Conservation (phyloP, 306 rosid genomes). For the Hippophae gyantsensis region DNA sequence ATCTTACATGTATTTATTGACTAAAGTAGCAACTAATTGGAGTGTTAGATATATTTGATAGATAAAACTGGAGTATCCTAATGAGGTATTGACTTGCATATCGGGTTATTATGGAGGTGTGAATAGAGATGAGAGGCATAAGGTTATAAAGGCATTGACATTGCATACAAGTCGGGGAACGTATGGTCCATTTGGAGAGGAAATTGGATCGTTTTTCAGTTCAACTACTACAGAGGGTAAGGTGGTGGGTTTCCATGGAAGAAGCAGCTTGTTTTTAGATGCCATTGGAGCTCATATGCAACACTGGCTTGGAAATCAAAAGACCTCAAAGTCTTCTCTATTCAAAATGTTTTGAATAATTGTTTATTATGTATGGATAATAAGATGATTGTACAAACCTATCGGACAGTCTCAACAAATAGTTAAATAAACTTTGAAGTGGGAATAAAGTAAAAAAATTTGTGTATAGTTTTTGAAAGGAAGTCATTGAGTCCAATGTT, state of each 20-base stretch:
- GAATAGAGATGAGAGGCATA: conserved; percentile 30
- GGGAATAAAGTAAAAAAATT: too few species aligned
- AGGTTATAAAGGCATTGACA: conserved; percentile 61
- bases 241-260: conserved; percentile 85
- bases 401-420: too few species aligned
- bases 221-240: conserved; percentile 83
- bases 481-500: too few species aligned
- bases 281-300: conserved; percentile 95
- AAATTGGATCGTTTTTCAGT: conserved; percentile 74
- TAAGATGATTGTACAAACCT: too few species aligned
- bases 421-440: too few species aligned
- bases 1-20: too few species aligned
- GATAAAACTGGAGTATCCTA: conserved; percentile 74
- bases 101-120: conserved; percentile 61
- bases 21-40: neutral
- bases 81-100: conserved; percentile 68
- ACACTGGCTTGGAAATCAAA: conserved; percentile 86
- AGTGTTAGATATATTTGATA: conserved; percentile 18
- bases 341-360: conserved; percentile 50
- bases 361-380: neutral
- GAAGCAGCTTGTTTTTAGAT: conserved; percentile 75
- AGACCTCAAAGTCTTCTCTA: conserved; percentile 36
- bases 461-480: too few species aligned
- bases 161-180: conserved; percentile 64
- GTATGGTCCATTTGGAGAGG: conserved; percentile 86